These are phyloP conservation scores for Solanum ahanhuiri DNA, from an alignment of 257 asterid genomes.

Conservation along the genomic window DNA sequence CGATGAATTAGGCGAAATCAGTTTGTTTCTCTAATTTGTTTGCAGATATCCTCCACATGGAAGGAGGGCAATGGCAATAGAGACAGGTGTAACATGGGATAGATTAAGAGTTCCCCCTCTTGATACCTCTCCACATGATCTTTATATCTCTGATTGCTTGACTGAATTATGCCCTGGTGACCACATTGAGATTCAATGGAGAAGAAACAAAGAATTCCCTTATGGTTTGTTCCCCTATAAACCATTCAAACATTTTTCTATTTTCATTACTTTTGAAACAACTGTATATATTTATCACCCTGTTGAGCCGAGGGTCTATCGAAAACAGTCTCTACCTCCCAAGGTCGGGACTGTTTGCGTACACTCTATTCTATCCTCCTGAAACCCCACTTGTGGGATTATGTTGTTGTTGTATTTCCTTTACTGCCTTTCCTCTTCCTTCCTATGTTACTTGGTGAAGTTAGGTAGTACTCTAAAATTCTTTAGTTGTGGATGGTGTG, in stretches of 20 bases:
- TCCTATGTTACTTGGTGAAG: neutral
- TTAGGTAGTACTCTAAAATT: neutral
- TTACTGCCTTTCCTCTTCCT: neutral
- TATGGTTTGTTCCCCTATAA: constrained; percentile 46
- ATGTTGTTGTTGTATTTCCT: neutral
- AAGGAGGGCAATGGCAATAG: constrained; percentile 48
- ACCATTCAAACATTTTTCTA: neutral
- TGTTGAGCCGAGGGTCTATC: neutral
- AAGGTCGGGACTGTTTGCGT: neutral
- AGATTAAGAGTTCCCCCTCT: constrained; percentile 65
- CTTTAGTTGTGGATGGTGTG: neutral
- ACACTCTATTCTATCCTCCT: neutral
- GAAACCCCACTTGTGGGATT: neutral
- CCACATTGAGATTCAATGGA: constrained; percentile 89
- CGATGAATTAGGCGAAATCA: too few species aligned
- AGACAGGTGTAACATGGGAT: constrained; percentile 75
- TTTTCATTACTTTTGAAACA: neutral
- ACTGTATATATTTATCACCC: neutral
- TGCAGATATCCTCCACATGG: constrained; percentile 85
- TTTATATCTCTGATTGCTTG: constrained; percentile 62
- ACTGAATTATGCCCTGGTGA: constrained; percentile 65
- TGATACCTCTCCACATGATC: constrained; percentile 51
- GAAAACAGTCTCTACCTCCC: neutral
- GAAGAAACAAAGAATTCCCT: constrained; percentile 76
- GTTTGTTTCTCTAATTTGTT: neutral